These are phyloP conservation scores for Diaporthe capsici DNA, from an alignment of 2,329 filamentous ascomycete species.

Conservation along the genomic window DNA sequence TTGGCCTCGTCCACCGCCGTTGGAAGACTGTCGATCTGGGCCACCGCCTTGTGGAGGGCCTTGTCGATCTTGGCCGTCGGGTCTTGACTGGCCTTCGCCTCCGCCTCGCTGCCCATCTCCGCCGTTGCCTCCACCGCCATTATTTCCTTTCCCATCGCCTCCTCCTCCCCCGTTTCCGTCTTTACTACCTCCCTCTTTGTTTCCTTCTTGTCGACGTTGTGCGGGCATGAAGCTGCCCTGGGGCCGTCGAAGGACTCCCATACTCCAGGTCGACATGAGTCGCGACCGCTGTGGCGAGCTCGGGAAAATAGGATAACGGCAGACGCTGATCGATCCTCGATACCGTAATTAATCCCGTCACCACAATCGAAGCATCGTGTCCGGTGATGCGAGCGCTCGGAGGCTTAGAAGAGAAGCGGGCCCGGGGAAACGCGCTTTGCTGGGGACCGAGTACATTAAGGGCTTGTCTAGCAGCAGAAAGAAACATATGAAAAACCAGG, in stretches of 20 bases:
- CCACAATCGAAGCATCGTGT: slow-evolving; percentile 32
- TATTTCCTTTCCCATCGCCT: neutral
- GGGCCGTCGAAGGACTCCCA: slow-evolving; percentile 27
- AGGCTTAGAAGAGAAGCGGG: slow-evolving; percentile 15
- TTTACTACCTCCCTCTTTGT: neutral
- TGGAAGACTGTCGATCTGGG: neutral
- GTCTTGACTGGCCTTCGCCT: slow-evolving; percentile 2
- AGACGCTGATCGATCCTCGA: neutral
- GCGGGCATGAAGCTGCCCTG: slow-evolving; percentile 6
- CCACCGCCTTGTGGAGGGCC: slow-evolving; percentile 11
- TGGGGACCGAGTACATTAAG: slow-evolving; percentile 23
- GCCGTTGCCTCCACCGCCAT: neutral
- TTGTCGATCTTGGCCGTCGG: neutral
- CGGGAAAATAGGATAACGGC: neutral
- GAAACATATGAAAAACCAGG: slow-evolving; percentile 15
- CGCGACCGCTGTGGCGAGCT: neutral
- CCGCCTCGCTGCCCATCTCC: neutral
- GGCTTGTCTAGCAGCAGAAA: slow-evolving; percentile 8
- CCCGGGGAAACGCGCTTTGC: neutral
- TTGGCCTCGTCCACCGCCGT: slow-evolving; percentile 4
- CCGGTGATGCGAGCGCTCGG: slow-evolving; percentile 31
- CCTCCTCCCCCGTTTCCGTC: neutral
- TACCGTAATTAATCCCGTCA: slow-evolving; percentile 10
- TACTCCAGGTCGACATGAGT: slow-evolving; percentile 27
- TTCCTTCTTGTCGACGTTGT: slow-evolving; percentile 19